Conservation (phyloP, 306 rosid species). For the Lathyrus tuberosus region DNA sequence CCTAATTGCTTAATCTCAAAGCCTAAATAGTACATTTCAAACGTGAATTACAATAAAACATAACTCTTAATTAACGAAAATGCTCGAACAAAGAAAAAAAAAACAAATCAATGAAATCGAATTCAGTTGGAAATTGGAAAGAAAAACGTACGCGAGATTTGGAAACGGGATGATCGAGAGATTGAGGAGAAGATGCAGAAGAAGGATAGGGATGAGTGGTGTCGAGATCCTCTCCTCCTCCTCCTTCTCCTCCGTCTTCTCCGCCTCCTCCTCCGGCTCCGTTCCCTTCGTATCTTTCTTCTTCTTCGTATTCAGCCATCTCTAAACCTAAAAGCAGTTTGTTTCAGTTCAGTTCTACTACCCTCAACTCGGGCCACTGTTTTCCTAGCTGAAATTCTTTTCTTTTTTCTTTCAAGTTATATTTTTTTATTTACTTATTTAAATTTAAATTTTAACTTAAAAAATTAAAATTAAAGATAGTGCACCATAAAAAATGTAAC, state of each 20-base stretch:
- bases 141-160: slow-evolving; percentile 3
- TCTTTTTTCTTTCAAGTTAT: too few species aligned
- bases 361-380: not conserved
- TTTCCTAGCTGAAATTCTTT: not conserved
- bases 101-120: not conserved
- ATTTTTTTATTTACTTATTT: too few species aligned
- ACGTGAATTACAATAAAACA: not conserved
- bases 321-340: not conserved
- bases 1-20: not conserved
- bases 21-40: not conserved
- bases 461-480: too few species aligned
- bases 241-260: not conserved
- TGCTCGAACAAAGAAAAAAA: not conserved
- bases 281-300: not conserved
- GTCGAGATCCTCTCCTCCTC: not conserved
- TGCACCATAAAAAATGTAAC: too few species aligned
- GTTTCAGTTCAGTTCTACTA: not conserved
- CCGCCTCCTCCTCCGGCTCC: not conserved
- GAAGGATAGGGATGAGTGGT: not conserved
- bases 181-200: slow-evolving; percentile 21
- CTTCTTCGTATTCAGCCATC: slow-evolving; percentile 17
- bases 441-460: too few species aligned
- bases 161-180: not conserved
- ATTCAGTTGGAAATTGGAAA: not conserved
- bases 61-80: not conserved